phyloP scores from a whole-genome alignment of 2,329 filamentous ascomycete genomes.

The Alternaria triticimaculans region DNA sequence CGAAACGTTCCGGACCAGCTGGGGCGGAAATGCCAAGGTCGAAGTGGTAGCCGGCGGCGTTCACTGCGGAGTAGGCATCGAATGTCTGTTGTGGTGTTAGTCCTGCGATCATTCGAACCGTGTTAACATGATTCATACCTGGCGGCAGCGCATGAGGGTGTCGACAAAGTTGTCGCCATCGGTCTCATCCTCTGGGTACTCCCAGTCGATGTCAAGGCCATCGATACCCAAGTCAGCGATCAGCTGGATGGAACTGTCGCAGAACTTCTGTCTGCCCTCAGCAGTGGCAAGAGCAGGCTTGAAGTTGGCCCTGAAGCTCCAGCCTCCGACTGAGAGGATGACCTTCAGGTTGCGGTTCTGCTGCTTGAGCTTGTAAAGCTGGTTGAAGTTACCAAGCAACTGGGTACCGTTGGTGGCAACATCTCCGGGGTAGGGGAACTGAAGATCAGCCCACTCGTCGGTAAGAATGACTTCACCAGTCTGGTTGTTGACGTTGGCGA shows the following conservation, averaged over 20 bases:
- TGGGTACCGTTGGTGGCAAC: slow-evolving; percentile 71
- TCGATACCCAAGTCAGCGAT: slow-evolving; percentile 79
- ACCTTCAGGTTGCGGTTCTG: slow-evolving; percentile 76
- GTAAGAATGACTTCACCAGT: slow-evolving; percentile 68
- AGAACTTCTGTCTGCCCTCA: slow-evolving; percentile 68
- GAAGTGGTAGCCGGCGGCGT: slow-evolving; percentile 51
- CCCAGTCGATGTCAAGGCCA: slow-evolving; percentile 56
- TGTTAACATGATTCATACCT: slow-evolving; percentile 30
- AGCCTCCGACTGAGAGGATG: slow-evolving; percentile 82
- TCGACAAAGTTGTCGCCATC: slow-evolving; percentile 49
- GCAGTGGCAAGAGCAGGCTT: slow-evolving; percentile 68
- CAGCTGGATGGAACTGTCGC: slow-evolving; percentile 72
- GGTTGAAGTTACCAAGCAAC: slow-evolving; percentile 78
- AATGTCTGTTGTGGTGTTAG: slow-evolving; percentile 34
- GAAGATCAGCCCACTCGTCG: slow-evolving; percentile 42
- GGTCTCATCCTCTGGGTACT: slow-evolving; percentile 49
- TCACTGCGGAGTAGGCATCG: slow-evolving; percentile 46
- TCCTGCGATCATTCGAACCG: not conserved
- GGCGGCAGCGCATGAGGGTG: slow-evolving; percentile 44
- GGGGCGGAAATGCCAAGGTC: slow-evolving; percentile 53
- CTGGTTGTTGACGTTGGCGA: slow-evolving; percentile 82
- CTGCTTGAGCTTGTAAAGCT: slow-evolving; percentile 79
- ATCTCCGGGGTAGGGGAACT: slow-evolving; percentile 72
- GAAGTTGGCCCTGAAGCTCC: slow-evolving; percentile 81
- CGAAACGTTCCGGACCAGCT: slow-evolving; percentile 51